A percentile compares a stretch with the other conserved stretches of the same genome.
These are phyloP conservation scores for Fusarium sp. DNA, from an alignment of 2,329 filamentous ascomycete species.

Conservation along the genomic window DNA sequence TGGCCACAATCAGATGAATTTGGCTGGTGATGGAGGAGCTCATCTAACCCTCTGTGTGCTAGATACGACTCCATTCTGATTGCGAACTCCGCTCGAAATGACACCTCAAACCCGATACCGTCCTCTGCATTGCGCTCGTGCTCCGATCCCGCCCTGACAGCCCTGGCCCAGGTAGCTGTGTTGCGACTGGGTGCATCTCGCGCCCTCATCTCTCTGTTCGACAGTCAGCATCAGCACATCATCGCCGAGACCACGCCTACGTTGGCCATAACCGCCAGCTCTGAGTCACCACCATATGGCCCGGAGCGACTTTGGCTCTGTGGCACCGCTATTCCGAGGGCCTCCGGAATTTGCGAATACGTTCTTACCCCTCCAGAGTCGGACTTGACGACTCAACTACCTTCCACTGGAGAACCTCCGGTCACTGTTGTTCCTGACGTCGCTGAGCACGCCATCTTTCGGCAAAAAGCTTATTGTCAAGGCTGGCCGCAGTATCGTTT, in stretches of 20 bases:
- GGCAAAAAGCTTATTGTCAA: conserved; percentile 30
- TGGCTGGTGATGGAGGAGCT: no score
- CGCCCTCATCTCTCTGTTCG: conserved; percentile 63
- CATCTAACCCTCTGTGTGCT: no score
- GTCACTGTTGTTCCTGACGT: conserved; percentile 50
- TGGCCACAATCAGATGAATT: no score
- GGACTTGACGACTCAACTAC: background rate
- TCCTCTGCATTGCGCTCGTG: conserved; percentile 41
- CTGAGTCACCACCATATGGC: conserved; percentile 31
- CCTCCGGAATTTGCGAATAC: conserved; percentile 43
- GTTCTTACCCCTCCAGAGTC: conserved; percentile 20
- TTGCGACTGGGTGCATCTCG: conserved; percentile 55
- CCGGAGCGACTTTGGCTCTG: conserved; percentile 43
- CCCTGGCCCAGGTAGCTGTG: conserved; percentile 61
- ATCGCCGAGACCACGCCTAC: conserved; percentile 61
- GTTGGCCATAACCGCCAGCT: conserved; percentile 46
- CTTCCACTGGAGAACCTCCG: conserved; percentile 31
- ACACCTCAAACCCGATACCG: conserved; percentile 34
- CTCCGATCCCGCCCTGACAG: conserved; percentile 55
- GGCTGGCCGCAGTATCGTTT: conserved; percentile 45
- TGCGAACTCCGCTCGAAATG: conserved; percentile 34
- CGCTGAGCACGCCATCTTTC: conserved; percentile 40
- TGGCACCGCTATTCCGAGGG: conserved; percentile 45
- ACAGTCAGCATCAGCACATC: conserved; percentile 58
- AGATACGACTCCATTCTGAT: conserved; percentile 32